phyloP scores from a whole-genome alignment of 2,329 filamentous ascomycete genomes.

The Fusarium buxicola region DNA sequence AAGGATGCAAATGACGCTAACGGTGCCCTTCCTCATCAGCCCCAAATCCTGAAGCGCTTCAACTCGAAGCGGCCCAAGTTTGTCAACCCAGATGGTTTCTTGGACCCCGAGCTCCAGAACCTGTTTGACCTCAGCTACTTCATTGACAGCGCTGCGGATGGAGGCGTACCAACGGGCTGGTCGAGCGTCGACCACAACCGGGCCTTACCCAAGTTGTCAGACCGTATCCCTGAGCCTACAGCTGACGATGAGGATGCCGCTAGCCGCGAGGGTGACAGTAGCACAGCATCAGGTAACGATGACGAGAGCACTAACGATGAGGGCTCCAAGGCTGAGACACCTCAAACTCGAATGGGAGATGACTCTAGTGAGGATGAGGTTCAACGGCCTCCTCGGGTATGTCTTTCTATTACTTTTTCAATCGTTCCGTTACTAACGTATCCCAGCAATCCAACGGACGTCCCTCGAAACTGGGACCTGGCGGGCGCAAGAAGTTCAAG shows the following conservation, averaged over 20 bases:
- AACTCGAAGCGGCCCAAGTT: conserved; percentile 64
- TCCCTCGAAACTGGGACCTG: conserved; percentile 43
- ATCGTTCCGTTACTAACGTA: conserved; percentile 6
- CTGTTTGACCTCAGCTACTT: conserved; percentile 84
- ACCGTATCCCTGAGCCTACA: conserved; percentile 58
- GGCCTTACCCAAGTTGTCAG: conserved; percentile 64
- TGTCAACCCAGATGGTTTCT: conserved; percentile 64
- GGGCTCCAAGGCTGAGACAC: conserved; percentile 47
- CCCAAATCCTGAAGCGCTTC: conserved; percentile 58
- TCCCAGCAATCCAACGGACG: conserved; percentile 35
- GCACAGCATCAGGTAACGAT: conserved; percentile 61
- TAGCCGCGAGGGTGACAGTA: conserved; percentile 61
- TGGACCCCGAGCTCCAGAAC: conserved; percentile 73
- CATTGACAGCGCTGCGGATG: conserved; percentile 58
- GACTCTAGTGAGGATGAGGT: conserved; percentile 69
- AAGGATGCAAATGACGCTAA: conserved; percentile 64
- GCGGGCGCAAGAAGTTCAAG: conserved; percentile 62
- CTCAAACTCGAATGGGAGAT: conserved; percentile 67
- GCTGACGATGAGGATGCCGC: conserved; percentile 60
- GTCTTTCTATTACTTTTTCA: conserved; percentile 1
- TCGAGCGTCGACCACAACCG: conserved; percentile 69
- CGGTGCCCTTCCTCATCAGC: conserved; percentile 27
- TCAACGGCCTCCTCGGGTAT: conserved; percentile 44
- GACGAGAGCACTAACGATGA: conserved; percentile 67
- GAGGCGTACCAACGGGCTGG: conserved; percentile 78